Percentiles rank a stretch among this genome's conserved stretches.
These are phyloP conservation scores for Dactylellina haptotyla DNA, from an alignment of 2,329 filamentous ascomycete species.

Conservation along the genomic window DNA sequence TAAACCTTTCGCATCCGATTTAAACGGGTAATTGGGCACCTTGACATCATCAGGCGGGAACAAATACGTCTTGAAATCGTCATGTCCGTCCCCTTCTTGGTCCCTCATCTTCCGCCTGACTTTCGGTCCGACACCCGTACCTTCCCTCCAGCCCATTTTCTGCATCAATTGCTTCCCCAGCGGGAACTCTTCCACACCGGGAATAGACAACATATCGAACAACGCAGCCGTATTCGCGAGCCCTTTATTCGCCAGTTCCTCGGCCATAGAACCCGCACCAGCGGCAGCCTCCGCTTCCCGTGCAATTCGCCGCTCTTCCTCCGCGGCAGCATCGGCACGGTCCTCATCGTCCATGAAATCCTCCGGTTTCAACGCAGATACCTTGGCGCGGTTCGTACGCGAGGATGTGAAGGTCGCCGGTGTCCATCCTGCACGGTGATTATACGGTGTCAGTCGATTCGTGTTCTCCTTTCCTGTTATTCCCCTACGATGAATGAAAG, in stretches of 20 bases:
- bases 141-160: constrained; percentile 95
- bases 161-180: constrained; percentile 86
- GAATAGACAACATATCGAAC: constrained; percentile 74
- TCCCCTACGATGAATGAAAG: constrained; percentile 12
- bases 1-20: constrained; percentile 76
- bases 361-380: constrained; percentile 73
- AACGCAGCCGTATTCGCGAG: constrained; percentile 62
- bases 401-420: constrained; percentile 93
- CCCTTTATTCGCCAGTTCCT: constrained; percentile 66
- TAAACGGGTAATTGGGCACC: constrained; percentile 74
- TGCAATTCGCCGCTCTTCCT: constrained; percentile 77
- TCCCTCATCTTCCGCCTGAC: constrained; percentile 78
- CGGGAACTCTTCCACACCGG: constrained; percentile 73
- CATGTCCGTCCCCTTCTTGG: constrained; percentile 64
- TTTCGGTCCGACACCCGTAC: constrained; percentile 91
- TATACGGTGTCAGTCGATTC: constrained; percentile 47
- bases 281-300: constrained; percentile 70
- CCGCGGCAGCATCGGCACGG: constrained; percentile 78
- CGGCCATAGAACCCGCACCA: constrained; percentile 75
- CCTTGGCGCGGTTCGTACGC: constrained; percentile 75
- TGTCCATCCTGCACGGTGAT: constrained; percentile 73
- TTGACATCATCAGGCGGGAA: constrained; percentile 85
- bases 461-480: too few relatives aligned
- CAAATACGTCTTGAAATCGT: constrained; percentile 69
- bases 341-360: constrained; percentile 99